Base-by-base conservation (phyloP, 768 basidiomycete genomes). In the Lyophyllum shimeji region DNA sequence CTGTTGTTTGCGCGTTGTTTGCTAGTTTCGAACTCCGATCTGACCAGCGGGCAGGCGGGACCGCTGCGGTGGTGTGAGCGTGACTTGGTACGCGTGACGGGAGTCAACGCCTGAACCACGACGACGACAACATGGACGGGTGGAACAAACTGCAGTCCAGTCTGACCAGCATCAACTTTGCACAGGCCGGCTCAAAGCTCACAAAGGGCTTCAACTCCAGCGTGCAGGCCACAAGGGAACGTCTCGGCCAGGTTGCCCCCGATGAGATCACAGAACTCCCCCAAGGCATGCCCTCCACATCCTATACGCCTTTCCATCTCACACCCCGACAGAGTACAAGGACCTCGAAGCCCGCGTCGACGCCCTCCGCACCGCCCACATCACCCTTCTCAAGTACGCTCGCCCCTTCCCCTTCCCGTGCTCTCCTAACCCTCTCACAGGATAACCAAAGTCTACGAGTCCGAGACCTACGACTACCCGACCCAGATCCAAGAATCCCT, bases 211-310 rank as follows among this genome's bases (percentile, higher is more conserved):
- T 95, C 75, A 86, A 78, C 64, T 88, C 86, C 21, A 86, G 86
- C 63, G 85, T 94, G 2, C 93, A 95, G 72, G 91, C 92, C 2
- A 93, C 93, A 21, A 83, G 74, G 66, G 96, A 98, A 73, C 81
- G 89, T 47, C 78, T 98, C 3, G 96, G 96, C 20, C 90, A 95
- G 67, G 83, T 96, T 55, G 82, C 92, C 3, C 81, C 89, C 5
- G 93, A 93, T 60, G 97, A 97, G 63, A 95, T 98, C 67, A 98
- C 96, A 7, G 97, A 98, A 73, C 81, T 93, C 49, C 90, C 91
- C 23, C 87, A 92, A 74, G 93, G 91, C 89, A 24, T n/a, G 72
- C 68, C 23, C 18, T 37, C 12, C 23, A 47, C 31, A n/a, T 24
- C 29, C 44, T 20, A 8, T 8, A 33, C 18, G 18, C 3, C 2